Evolutionary conservation across 495 filamentous ascomycete genomes (phyloP).

Genomic region (Platismatia glauca): DNA sequence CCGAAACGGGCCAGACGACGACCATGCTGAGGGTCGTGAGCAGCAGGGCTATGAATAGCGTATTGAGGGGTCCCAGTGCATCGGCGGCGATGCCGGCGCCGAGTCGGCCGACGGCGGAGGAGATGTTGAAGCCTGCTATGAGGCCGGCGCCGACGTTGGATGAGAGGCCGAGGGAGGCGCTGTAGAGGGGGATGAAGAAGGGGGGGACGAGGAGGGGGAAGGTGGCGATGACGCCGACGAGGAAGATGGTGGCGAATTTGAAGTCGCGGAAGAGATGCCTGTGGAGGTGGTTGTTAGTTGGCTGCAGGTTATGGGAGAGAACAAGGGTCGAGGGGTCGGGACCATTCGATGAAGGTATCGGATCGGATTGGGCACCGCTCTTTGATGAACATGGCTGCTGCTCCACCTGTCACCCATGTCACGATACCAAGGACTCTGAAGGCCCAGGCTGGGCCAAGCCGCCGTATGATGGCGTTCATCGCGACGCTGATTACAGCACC

Average conservation of each 20-base stretch:
- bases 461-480: constrained; percentile 37
- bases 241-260: constrained; percentile 44
- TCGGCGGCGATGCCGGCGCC: constrained; percentile 43
- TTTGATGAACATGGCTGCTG: constrained; percentile 49
- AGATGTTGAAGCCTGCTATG: constrained; percentile 49
- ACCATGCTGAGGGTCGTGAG: constrained; percentile 47
- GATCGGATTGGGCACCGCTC: constrained; percentile 40
- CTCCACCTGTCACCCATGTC: constrained; percentile 41
- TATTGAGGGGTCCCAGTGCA: constrained; percentile 43
- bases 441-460: constrained; percentile 44
- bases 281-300: background rate
- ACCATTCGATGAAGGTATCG: constrained; percentile 44
- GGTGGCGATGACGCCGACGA: constrained; percentile 47
- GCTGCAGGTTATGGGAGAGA: background rate
- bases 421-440: constrained; percentile 44
- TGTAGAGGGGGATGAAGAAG: constrained; percentile 48
- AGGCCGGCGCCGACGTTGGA: constrained; percentile 43
- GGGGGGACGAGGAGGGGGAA: constrained; percentile 54
- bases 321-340: background rate
- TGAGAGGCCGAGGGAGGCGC: constrained; percentile 37
- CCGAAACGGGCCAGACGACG: constrained; percentile 48
- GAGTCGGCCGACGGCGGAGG: constrained; percentile 44
- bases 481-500: constrained; percentile 43
- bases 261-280: constrained; percentile 22
- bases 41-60: constrained; percentile 37